Conservation (phyloP, 2,329 filamentous ascomycete species). For the Orbilia javanica region DNA sequence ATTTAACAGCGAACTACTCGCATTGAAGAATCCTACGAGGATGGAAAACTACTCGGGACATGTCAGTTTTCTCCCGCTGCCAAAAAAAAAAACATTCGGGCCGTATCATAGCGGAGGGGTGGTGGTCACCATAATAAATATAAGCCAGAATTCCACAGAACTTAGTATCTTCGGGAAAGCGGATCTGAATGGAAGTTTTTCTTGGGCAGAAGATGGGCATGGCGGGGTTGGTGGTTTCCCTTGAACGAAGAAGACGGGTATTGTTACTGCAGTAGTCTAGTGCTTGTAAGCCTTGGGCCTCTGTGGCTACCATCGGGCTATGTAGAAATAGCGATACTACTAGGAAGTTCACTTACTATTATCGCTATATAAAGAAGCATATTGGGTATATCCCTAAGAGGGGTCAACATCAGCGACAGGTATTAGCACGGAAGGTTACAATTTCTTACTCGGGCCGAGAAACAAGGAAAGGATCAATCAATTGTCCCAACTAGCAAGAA, state of each 20-base stretch:
- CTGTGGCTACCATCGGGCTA: background rate
- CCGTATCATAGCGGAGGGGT: background rate
- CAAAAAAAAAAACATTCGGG: background rate
- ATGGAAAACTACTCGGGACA: slow-evolving; percentile 76
- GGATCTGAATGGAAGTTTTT: slow-evolving; percentile 41
- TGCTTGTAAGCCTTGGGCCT: background rate
- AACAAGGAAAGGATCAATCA: slow-evolving; percentile 85
- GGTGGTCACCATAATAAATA: slow-evolving; percentile 42
- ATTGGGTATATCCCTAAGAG: slow-evolving; percentile 74
- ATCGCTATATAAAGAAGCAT: slow-evolving; percentile 89
- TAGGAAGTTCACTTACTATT: slow-evolving; percentile 73
- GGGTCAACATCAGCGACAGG: background rate
- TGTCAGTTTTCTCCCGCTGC: background rate
- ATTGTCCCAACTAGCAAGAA: slow-evolving; percentile 72
- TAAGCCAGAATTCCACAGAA: slow-evolving; percentile 49
- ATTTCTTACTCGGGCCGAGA: slow-evolving; percentile 66
- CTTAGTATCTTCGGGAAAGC: slow-evolving; percentile 22
- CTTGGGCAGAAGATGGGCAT: slow-evolving; percentile 50
- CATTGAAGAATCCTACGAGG: slow-evolving; percentile 95
- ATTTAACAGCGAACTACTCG: slow-evolving; percentile 85
- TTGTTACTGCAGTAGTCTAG: slow-evolving; percentile 44
- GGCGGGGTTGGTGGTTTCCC: slow-evolving; percentile 41
- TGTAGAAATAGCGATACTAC: no score
- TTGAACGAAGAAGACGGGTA: slow-evolving; percentile 41
- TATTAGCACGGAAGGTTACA: background rate